Evolutionary conservation across 306 rosid species (phyloP), one percentile per base, ranked within the genome.

Genomic region (Dalbergia cultrata): DNA sequence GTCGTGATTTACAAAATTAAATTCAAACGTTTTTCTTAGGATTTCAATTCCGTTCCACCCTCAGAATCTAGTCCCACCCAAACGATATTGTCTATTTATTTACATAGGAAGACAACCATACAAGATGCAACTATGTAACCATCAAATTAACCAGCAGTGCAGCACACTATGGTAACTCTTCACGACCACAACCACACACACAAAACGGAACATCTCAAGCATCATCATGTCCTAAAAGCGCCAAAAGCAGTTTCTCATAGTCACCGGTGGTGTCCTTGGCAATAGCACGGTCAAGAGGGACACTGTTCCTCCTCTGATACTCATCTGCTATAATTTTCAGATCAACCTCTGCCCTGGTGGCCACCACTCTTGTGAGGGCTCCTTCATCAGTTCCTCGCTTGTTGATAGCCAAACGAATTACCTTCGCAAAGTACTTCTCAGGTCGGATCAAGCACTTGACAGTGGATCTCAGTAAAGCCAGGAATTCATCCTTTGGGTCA

Each of bases 281-380:
- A 47, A 87, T 45, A 74, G 90, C 84, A 4, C 44, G 85, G 1
- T 84, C 88, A 79, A 87, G 83, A 53, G 90, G 83, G 68, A 84
- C 64, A 59, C 86, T 84, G 80, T 13, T 82, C 80, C 88, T 84
- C 71, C 77, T 81, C 53, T 75, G 88, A 78, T 75, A 87, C 82
- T 84, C 84, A 4, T 87, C 86, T 13, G 50, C 86, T 59, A 87
- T 72, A 0, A 58, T 81, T 71, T 84, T 84, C 85, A 87, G 65
- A 67, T 84, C 88, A 70, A 79, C 43, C 81, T 82, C 88, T 0
- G 88, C 85, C 78, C 88, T 80, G 8, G 85, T 84, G 59, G 85
- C 84, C 52, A 87, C 88, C 52, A 87, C 90, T 73, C 90, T 81
- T 39, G 88, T 81, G 34, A 84, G 80, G 18, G 86, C 83, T 67